These are phyloP conservation scores for Colletotrichum paranaense DNA, from an alignment of 2,329 filamentous ascomycete genomes.

Conservation along the genomic window DNA sequence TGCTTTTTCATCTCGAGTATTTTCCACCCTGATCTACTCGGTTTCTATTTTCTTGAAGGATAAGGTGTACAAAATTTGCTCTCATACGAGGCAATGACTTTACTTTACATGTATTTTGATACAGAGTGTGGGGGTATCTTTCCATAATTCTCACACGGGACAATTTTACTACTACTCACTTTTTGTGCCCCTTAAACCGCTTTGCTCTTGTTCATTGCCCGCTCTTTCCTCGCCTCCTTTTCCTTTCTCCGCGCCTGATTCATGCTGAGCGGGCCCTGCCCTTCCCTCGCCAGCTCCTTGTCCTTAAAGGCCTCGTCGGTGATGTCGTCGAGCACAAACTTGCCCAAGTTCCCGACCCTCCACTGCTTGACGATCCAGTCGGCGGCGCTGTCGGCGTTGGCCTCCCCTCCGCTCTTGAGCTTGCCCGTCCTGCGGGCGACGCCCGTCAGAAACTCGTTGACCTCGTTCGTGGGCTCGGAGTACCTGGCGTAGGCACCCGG, in stretches of 20 bases:
- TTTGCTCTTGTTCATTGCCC: slow-evolving; percentile 35
- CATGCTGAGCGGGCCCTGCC: slow-evolving; percentile 65
- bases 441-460: slow-evolving; percentile 76
- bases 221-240: slow-evolving; percentile 66
- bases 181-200: neutral
- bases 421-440: slow-evolving; percentile 82
- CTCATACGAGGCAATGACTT: neutral
- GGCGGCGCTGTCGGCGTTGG: slow-evolving; percentile 79
- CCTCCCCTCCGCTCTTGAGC: slow-evolving; percentile 77
- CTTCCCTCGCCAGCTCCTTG: slow-evolving; percentile 59
- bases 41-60: slow-evolving; percentile 5
- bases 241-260: slow-evolving; percentile 76
- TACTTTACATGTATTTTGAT: slow-evolving; percentile 24
- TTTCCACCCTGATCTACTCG: neutral
- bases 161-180: neutral
- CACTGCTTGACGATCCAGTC: slow-evolving; percentile 85
- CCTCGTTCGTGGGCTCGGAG: slow-evolving; percentile 82
- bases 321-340: slow-evolving; percentile 84
- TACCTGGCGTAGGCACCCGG: slow-evolving; percentile 72
- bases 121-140: slow-evolving; percentile 34
- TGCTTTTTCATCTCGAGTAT: neutral
- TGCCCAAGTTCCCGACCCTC: slow-evolving; percentile 80
- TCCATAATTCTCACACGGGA: slow-evolving; percentile 10
- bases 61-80: slow-evolving; percentile 23
- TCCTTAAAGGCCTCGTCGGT: slow-evolving; percentile 65